A percentile compares a stretch with the other conserved stretches of the same genome.
phyloP scores from a whole-genome alignment of 78 protist genomes.

The Neovahlkampfia damariscottae region DNA sequence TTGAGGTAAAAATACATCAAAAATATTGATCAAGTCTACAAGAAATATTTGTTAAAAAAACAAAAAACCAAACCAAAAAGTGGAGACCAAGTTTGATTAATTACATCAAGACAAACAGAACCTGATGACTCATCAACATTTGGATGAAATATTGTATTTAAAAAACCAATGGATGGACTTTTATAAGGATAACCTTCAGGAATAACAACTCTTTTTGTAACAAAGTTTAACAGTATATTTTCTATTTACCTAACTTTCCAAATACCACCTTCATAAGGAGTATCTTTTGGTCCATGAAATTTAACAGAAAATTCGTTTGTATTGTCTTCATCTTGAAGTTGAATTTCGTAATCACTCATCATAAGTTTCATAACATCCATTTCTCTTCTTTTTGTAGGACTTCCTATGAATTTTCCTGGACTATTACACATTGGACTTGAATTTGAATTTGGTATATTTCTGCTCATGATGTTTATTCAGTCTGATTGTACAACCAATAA shows the following conservation, averaged over 20 bases:
- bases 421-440: too few relatives aligned
- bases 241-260: constrained; percentile 87
- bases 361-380: constrained; percentile 73
- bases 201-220: too few relatives aligned
- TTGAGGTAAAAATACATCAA: constrained; percentile 90
- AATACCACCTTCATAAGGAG: constrained; percentile 76
- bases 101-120: constrained; percentile 91
- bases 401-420: background rate
- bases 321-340: constrained; percentile 25
- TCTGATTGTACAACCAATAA: too few relatives aligned
- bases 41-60: too few relatives aligned
- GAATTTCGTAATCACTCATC: constrained; percentile 60
- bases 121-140: constrained; percentile 93
- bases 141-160: constrained; percentile 87
- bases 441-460: too few relatives aligned
- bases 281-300: constrained; percentile 68
- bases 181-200: constrained; percentile 90
- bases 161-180: constrained; percentile 88
- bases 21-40: constrained; percentile 70
- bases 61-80: too few relatives aligned
- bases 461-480: too few relatives aligned
- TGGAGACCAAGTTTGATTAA: constrained; percentile 96
- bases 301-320: constrained; percentile 40
- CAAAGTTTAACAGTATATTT: too few relatives aligned
- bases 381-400: constrained; percentile 50